Percentiles rank a stretch among this genome's conserved stretches.
Conservation (phyloP, 148 eudicot species). For the Vaccinium darrowii region DNA sequence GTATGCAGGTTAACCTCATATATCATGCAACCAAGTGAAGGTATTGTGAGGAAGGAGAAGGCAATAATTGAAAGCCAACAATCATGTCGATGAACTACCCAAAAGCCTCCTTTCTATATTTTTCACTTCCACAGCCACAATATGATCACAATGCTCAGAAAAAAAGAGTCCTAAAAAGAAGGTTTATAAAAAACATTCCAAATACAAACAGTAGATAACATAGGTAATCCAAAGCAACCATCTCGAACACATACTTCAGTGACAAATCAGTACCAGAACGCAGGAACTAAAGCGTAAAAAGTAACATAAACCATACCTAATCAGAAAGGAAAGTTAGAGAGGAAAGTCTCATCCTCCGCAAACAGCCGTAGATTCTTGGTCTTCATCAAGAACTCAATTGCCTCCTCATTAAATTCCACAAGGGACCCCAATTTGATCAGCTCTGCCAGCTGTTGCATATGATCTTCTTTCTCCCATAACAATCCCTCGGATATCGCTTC, state of each 20-base stretch:
- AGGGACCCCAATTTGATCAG: slow-evolving; percentile 53
- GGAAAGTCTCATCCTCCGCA: slow-evolving; percentile 52
- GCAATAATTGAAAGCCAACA: neutral
- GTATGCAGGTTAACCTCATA: neutral
- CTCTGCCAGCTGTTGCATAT: slow-evolving; percentile 38
- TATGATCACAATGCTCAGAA: too few species aligned
- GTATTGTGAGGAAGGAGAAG: neutral
- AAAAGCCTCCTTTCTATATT: neutral
- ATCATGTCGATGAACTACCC: neutral
- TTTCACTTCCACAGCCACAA: neutral
- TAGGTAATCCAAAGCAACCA: neutral
- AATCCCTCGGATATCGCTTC: slow-evolving; percentile 54
- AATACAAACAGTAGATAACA: neutral
- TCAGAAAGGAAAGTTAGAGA: slow-evolving; percentile 31
- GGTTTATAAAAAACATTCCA: too few species aligned
- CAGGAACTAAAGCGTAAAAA: neutral
- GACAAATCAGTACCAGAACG: neutral
- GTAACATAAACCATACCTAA: slow-evolving; percentile 11
- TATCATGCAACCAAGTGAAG: neutral
- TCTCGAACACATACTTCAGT: neutral
- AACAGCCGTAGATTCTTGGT: slow-evolving; percentile 54
- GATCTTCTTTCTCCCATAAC: slow-evolving; percentile 52
- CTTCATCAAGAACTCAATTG: slow-evolving; percentile 50
- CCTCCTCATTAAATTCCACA: slow-evolving; percentile 50
- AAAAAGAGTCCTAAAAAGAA: too few species aligned